These are phyloP conservation scores for Paulownia fortunei DNA, from an alignment of 257 asterid genomes.

Conservation along the genomic window DNA sequence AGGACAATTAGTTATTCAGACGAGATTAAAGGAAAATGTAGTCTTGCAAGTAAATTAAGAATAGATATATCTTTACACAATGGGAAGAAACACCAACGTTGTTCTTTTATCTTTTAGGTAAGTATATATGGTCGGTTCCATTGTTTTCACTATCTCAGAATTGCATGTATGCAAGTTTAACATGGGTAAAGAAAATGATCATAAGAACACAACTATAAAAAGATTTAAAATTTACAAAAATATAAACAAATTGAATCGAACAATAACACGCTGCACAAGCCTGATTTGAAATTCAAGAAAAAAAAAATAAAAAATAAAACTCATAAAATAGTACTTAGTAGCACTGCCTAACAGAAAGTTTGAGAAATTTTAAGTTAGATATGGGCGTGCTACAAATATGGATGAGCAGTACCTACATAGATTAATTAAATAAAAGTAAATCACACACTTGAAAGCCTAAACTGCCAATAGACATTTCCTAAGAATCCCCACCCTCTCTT, in stretches of 20 bases:
- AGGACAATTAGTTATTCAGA: background rate
- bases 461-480: background rate
- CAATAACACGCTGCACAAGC: background rate
- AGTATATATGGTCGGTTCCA: too few relatives aligned
- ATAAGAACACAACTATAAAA: too few relatives aligned
- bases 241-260: background rate
- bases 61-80: too few relatives aligned
- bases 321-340: background rate
- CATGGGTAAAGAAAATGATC: too few relatives aligned
- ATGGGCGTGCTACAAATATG: background rate
- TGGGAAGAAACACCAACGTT: too few relatives aligned
- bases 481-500: background rate
- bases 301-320: background rate
- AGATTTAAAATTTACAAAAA: too few relatives aligned
- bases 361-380: background rate
- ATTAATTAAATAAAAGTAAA: background rate
- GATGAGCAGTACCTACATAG: constrained; percentile 6
- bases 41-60: background rate
- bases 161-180: too few relatives aligned
- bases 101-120: too few relatives aligned
- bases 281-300: background rate
- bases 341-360: background rate
- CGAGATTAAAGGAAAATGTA: background rate
- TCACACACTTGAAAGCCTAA: background rate
- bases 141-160: too few relatives aligned